Base-by-base conservation (phyloP, 495 filamentous ascomycete species). In the Penicillium canariense region DNA sequence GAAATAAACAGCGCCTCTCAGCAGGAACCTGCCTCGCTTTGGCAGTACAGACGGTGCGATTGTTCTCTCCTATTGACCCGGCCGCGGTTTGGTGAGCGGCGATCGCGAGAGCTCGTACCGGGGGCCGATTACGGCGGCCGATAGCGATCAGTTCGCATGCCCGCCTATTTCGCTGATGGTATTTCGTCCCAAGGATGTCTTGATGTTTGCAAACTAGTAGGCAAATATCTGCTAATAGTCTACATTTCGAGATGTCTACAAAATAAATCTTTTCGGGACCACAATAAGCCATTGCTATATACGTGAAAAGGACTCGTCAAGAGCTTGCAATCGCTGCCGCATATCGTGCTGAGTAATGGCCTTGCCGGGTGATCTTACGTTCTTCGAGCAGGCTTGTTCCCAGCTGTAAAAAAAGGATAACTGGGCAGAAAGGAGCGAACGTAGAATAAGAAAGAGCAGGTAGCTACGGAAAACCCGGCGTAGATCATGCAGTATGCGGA, bases 301-400 rank as follows among this genome's bases (percentile, higher is more conserved):
- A n/a, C n/a, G n/a, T n/a, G n/a, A n/a, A n/a, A n/a, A n/a, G n/a
- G n/a, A n/a, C n/a, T n/a, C n/a, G n/a, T n/a, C n/a, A n/a, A n/a
- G n/a, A n/a, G n/a, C n/a, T n/a, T n/a, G n/a, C n/a, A n/a, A n/a
- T n/a, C n/a, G n/a, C n/a, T n/a, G n/a, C n/a, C n/a, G n/a, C n/a
- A n/a, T n/a, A 49, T 54, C 30, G 49, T 14, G 62, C 62, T 65
- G 62, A 65, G 59, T 65, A 58, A 65, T 65, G 55, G 40, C 31
- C 28, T 47, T 42, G 51, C 42, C 26, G 59, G 30, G 45, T 31
- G 36, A 50, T 47, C 43, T 48, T 60, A 15, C 46, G 27, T 30
- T 28, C 32, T 53, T 18, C 5, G 31, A 23, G 12, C 14, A 39
- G 48, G 18, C 35, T 49, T 42, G 22, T 20, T 40, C 18, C 5